A percentile compares a stretch with the other conserved stretches of the same genome.
These are phyloP conservation scores for Plasmodium blacklocki DNA, from an alignment of 169 alveolate genomes.

Conservation along the genomic window DNA sequence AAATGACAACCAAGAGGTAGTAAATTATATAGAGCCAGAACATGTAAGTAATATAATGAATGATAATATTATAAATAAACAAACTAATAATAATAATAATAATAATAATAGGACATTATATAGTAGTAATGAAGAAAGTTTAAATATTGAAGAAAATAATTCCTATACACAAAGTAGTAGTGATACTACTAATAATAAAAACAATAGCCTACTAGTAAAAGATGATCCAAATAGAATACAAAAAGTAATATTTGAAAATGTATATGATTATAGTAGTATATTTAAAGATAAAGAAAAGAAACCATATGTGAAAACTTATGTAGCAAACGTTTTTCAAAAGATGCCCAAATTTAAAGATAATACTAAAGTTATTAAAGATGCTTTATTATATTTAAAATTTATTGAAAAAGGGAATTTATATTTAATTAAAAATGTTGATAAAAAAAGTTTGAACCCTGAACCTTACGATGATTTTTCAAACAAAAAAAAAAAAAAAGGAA, in stretches of 20 bases:
- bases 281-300: constrained; percentile 67
- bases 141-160: not conserved
- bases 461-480: constrained; percentile 63
- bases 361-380: constrained; percentile 62
- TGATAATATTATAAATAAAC: not conserved
- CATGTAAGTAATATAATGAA: not conserved
- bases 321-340: constrained; percentile 56
- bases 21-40: not conserved
- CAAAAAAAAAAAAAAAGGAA: constrained; percentile 42
- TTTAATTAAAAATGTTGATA: constrained; percentile 66
- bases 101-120: not conserved
- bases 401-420: constrained; percentile 70
- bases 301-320: constrained; percentile 32
- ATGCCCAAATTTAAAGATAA: constrained; percentile 67
- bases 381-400: constrained; percentile 60
- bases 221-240: constrained; percentile 73
- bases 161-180: constrained; percentile 2
- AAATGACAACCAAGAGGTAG: not conserved
- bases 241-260: constrained; percentile 44
- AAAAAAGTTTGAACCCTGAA: constrained; percentile 45
- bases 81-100: not conserved
- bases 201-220: constrained; percentile 31
- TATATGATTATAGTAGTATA: constrained; percentile 48
- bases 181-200: constrained; percentile 18
- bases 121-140: not conserved